Conservation (phyloP, 2,329 filamentous ascomycete species). For the Mycosphaerelloides madeirae region DNA sequence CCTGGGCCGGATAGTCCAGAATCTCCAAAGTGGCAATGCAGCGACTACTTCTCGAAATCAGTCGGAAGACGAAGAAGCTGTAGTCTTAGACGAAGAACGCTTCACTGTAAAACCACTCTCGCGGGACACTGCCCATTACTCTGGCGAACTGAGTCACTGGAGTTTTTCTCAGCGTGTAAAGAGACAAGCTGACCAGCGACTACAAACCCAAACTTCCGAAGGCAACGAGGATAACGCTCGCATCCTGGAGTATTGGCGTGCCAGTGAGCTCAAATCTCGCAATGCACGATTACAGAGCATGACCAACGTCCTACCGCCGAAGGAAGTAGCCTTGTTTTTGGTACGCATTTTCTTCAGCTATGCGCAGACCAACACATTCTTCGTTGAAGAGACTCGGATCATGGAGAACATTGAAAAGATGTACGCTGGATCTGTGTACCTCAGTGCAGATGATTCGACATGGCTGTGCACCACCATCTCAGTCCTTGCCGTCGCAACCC, state of each 20-base stretch:
- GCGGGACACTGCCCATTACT: slow-evolving; percentile 32
- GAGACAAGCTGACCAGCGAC: slow-evolving; percentile 35
- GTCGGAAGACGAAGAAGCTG: slow-evolving; percentile 32
- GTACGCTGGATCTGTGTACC: slow-evolving; percentile 34
- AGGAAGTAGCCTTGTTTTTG: slow-evolving; percentile 43
- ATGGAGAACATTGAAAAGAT: slow-evolving; percentile 36
- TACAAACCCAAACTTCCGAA: slow-evolving; percentile 31
- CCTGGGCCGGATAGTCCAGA: slow-evolving; percentile 12
- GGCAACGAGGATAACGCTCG: slow-evolving; percentile 6
- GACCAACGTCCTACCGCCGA: slow-evolving; percentile 38
- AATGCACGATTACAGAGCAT: slow-evolving; percentile 29
- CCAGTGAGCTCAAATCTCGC: slow-evolving; percentile 39
- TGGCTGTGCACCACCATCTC: slow-evolving; percentile 35
- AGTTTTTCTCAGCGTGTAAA: slow-evolving; percentile 43
- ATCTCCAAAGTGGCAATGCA: slow-evolving; percentile 7
- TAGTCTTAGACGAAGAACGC: slow-evolving; percentile 26
- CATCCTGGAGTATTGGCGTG: slow-evolving; percentile 39
- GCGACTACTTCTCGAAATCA: slow-evolving; percentile 2
- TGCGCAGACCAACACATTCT: slow-evolving; percentile 42
- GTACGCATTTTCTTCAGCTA: slow-evolving; percentile 42
- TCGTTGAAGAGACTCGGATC: slow-evolving; percentile 41
- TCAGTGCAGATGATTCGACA: slow-evolving; percentile 37
- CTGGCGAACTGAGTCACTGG: slow-evolving; percentile 43
- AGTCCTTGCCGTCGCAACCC: slow-evolving; percentile 41
- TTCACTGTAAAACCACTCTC: slow-evolving; percentile 14